These are phyloP conservation scores for Penicillium sp. DNA, from an alignment of 2,329 filamentous ascomycete species.

Conservation along the genomic window DNA sequence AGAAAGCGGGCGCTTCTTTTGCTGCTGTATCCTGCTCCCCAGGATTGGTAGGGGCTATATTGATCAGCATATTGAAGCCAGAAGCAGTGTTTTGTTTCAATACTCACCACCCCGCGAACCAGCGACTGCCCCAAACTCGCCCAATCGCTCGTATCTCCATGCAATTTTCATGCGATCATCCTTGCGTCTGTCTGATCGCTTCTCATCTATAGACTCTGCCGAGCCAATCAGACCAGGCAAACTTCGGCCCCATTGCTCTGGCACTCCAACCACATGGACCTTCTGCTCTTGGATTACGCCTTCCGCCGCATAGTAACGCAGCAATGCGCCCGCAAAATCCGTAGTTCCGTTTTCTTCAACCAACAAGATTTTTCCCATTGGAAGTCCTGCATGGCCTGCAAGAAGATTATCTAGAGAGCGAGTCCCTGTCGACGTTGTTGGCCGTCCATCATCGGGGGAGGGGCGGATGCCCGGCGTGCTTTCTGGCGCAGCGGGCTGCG, in stretches of 20 bases:
- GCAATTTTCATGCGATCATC: constrained; percentile 96
- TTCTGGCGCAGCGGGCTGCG: constrained; percentile 31
- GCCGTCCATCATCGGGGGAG: constrained; percentile 81
- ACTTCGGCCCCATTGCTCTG: constrained; percentile 76
- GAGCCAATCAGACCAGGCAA: constrained; percentile 68
- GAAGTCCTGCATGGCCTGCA: constrained; percentile 80
- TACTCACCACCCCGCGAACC: constrained; percentile 59
- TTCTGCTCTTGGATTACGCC: constrained; percentile 87
- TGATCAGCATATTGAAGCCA: constrained; percentile 17
- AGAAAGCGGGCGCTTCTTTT: constrained; percentile 52
- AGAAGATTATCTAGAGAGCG: constrained; percentile 79
- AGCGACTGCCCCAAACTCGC: constrained; percentile 61
- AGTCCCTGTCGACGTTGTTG: constrained; percentile 88
- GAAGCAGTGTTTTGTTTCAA: background rate
- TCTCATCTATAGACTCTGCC: constrained; percentile 46
- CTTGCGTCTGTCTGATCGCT: constrained; percentile 37
- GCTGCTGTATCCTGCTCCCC: constrained; percentile 46
- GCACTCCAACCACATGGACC: constrained; percentile 78
- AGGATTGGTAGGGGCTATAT: constrained; percentile 27
- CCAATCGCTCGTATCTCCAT: constrained; percentile 89
- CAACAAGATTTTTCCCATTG: constrained; percentile 75
- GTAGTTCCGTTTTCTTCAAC: constrained; percentile 89
- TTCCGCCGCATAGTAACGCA: constrained; percentile 89
- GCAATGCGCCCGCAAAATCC: constrained; percentile 80
- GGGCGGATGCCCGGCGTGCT: constrained; percentile 63